Base-by-base conservation (phyloP, 306 rosid species). In the Gleditsia sinensis region DNA sequence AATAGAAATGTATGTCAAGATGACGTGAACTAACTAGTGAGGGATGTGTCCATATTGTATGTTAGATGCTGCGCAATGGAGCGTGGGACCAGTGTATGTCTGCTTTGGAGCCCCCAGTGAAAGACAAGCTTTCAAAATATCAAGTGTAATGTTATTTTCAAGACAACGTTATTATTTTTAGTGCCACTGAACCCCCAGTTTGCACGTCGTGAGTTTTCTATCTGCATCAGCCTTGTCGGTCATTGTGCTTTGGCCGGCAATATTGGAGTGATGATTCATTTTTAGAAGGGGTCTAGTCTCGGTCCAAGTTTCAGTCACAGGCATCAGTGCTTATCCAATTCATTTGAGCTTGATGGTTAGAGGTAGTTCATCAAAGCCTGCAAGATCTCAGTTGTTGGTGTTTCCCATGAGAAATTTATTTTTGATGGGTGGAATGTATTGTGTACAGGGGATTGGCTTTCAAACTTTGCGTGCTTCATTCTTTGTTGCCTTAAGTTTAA, bases 31-130 rank as follows among this genome's bases (percentile, higher is more conserved):
- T 75, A 69, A 80, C 55, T 16, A 61, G 50, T 45, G 49, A 23
- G 56, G 49, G 42, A 42, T 77, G 21, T 67, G 67, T 25, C 49
- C 24, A 49, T 83, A n/a, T 58, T 75, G 7, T 75, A 53, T 74
- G 74, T 42, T 87, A 95, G 99, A 92, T 95, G 99, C 92, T 95
- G 78, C 84, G 81, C 50, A 87, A 88, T 83, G 99, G 98, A 81
- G 98, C 91, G 1, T 95, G 99, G 99, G 99, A 95, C 75, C 99
- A 95, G 82, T 92, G 92, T 56, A 88, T 87, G 93, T 88, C 99
- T 75, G 90, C 93, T 65, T 86, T 95, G 89, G 99, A 90, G 83
- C 92, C 98, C 46, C 86, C 89, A 12, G 81, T 87, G 67, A 92
- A 86, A 94, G 98, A 92, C 64, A 86, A 85, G 86, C 92, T 95